Base-by-base conservation (phyloP, 2,329 filamentous ascomycete species). In the Fusarium fracticaudum region DNA sequence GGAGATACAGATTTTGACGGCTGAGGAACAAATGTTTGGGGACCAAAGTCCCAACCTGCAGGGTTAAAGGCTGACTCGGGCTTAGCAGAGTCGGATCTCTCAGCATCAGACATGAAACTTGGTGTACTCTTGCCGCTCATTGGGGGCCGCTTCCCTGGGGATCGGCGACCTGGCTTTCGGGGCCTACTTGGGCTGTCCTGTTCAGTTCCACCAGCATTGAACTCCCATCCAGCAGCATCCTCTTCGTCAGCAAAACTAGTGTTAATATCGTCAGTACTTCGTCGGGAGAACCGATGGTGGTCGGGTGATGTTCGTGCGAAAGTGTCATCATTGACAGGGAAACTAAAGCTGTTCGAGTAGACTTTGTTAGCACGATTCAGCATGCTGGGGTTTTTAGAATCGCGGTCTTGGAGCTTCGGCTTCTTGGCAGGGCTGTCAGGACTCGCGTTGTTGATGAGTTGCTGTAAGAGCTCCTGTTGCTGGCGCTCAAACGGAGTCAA, bases 251-350 rank as follows among this genome's bases (percentile, higher is more conserved):
- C 86, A 79, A 92, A 92, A 44, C 83, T 87, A 24, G 90, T 91
- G 79, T 90, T 89, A 74, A 92, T 91, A 59, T 87, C 89, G 64
- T 92, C 89, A 26, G 87, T 83, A 74, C 87, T 91, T 64, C 81
- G 86, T 68, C 85, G 86, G 44, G 83, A 77, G 68, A 90, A 89
- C 6, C 80, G 80, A 47, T 83, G 80, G 41, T 79, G 80, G 26
- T 81, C 78, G n/a, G 83, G 77, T 15, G 81, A 80, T 11, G 83
- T 79, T 38, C 76, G 75, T 17, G 77, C 74, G 60, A 85, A 84
- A 1, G 82, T 82, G 45, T 86, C 84, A 64, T 86, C 82, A 67
- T 85, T 81, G 65, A 84, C 72, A 41, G 85, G 78, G 64, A 90
- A 85, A 54, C 81, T 84, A 77, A 91, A 91, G 81, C 89, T 91